Evolutionary conservation across 2,329 filamentous ascomycete species (phyloP).

Genomic region (Aspergillus sp.): DNA sequence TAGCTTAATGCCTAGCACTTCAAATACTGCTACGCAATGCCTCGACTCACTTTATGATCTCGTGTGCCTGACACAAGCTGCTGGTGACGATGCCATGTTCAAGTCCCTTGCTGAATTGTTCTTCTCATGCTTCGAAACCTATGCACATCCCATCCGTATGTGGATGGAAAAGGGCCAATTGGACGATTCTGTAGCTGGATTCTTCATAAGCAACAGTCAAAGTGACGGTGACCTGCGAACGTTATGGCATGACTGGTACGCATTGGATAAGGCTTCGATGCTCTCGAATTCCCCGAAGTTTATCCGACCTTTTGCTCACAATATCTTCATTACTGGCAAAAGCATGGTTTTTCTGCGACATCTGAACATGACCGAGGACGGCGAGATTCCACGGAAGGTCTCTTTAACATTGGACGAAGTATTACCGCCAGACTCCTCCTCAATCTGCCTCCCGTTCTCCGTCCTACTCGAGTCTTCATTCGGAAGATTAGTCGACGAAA

Average conservation of each 20-base stretch:
- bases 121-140: constrained; percentile 78
- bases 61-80: constrained; percentile 68
- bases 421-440: constrained; percentile 42
- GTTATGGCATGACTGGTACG: constrained; percentile 76
- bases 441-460: constrained; percentile 48
- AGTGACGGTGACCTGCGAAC: constrained; percentile 60
- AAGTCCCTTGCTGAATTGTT: constrained; percentile 68
- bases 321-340: constrained; percentile 85
- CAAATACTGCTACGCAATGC: constrained; percentile 65
- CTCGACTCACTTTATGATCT: constrained; percentile 76
- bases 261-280: constrained; percentile 60
- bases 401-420: constrained; percentile 34
- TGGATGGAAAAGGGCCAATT: constrained; percentile 86
- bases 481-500: constrained; percentile 72
- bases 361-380: constrained; percentile 53
- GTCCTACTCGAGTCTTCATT: constrained; percentile 74
- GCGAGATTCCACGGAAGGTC: constrained; percentile 38
- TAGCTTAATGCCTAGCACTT: constrained; percentile 51
- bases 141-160: constrained; percentile 72
- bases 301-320: constrained; percentile 66
- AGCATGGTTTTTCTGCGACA: constrained; percentile 81
- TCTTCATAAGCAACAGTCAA: constrained; percentile 69
- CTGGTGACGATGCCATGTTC: constrained; percentile 64
- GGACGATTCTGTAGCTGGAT: constrained; percentile 63
- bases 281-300: constrained; percentile 72